Conservation (phyloP, 2,329 filamentous ascomycete genomes). For the Shiraia bambusicola region DNA sequence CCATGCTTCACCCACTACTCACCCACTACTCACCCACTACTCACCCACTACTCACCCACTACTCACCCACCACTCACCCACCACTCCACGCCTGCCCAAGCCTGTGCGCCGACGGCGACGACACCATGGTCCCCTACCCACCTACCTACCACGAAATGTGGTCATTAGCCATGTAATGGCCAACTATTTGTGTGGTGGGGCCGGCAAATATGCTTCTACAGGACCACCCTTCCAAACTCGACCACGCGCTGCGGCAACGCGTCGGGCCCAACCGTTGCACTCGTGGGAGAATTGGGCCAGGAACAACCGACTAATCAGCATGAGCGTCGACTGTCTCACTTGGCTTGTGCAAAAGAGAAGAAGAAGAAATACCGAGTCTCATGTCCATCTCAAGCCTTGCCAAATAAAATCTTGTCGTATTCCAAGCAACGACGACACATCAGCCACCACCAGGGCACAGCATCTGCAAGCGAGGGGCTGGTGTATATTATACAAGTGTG, state of each 20-base stretch:
- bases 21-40: too few relatives aligned
- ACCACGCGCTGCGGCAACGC: neutral
- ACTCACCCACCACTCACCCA: too few relatives aligned
- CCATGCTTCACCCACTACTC: too few relatives aligned
- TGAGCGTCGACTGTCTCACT: too few relatives aligned
- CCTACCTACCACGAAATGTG: too few relatives aligned
- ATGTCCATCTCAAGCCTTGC: neutral
- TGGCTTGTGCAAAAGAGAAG: neutral
- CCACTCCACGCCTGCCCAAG: neutral
- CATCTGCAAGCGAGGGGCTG: neutral
- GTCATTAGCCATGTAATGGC: neutral
- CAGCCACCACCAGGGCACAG: slow-evolving; percentile 1
- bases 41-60: too few relatives aligned
- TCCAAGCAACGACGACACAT: slow-evolving; percentile 3
- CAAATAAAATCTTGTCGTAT: neutral
- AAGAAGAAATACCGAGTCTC: too few relatives aligned
- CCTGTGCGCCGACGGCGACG: neutral
- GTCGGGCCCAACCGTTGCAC: neutral
- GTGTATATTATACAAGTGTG: slow-evolving; percentile 4
- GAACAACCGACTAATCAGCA: too few relatives aligned
- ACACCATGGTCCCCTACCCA: too few relatives aligned
- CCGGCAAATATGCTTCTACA: slow-evolving; percentile 1
- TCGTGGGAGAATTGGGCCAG: neutral
- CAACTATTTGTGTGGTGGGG: neutral
- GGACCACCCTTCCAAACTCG: slow-evolving; percentile 1